Evolutionary conservation across 805 yeast species (phyloP).

Genomic region (Candida adriatica): DNA sequence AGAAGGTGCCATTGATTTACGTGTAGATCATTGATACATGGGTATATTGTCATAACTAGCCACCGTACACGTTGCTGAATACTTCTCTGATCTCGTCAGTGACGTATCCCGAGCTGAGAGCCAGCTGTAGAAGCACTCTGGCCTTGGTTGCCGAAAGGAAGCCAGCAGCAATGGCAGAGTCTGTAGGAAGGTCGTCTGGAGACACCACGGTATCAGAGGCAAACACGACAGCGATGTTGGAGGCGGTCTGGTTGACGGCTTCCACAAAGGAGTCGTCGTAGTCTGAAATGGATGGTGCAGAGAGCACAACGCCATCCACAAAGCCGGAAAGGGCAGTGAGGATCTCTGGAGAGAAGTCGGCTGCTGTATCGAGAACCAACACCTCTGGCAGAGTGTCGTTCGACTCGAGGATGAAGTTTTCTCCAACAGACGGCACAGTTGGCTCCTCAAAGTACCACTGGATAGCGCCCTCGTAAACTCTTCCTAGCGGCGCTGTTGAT

Average conservation of each 20-base stretch:
- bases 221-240: constrained; percentile 37
- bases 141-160: constrained; percentile 46
- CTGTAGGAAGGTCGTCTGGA: constrained; percentile 6
- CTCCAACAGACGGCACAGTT: constrained; percentile 4
- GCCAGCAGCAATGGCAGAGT: constrained; percentile 39
- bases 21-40: too few species aligned
- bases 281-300: constrained; percentile 42
- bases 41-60: constrained; percentile 19
- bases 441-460: constrained; percentile 27
- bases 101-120: constrained; percentile 35
- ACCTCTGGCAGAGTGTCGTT: constrained; percentile 27
- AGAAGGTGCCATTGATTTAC: too few species aligned
- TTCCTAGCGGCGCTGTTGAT: constrained; percentile 37
- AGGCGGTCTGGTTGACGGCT: constrained; percentile 26
- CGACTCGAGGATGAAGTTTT: constrained; percentile 10
- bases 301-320: constrained; percentile 40
- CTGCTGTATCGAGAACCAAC: constrained; percentile 36
- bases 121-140: constrained; percentile 41
- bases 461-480: constrained; percentile 37
- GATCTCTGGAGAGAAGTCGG: constrained; percentile 35
- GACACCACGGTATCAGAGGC: constrained; percentile 23
- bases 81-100: constrained; percentile 34
- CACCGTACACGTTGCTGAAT: constrained; percentile 50
- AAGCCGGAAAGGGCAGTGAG: constrained; percentile 26
- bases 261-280: constrained; percentile 29